These are phyloP conservation scores for Dalechampia spathulata DNA, from an alignment of 441 rosid species.

Conservation along the genomic window DNA sequence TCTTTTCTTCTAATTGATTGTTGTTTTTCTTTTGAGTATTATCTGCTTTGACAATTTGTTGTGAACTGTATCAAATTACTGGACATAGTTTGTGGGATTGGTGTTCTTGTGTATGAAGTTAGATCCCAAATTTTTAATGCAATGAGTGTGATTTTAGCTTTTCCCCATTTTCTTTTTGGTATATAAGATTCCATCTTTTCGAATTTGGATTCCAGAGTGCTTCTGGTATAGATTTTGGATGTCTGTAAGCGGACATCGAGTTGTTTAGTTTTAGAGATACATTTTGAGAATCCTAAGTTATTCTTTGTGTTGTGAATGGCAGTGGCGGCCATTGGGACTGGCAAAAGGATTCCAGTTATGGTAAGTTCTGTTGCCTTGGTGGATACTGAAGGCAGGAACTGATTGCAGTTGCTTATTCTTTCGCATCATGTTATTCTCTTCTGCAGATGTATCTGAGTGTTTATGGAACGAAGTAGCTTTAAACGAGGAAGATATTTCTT, in stretches of 20 bases:
- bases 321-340: constrained; percentile 42
- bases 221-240: not conserved
- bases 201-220: not conserved
- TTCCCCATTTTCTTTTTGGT: not conserved
- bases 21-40: no score
- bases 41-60: no score
- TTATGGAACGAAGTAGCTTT: constrained; percentile 35
- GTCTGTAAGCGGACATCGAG: not conserved
- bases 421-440: constrained; percentile 1
- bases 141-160: constrained; percentile 3
- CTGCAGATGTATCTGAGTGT: constrained; percentile 30
- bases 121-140: constrained; percentile 4
- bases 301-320: constrained; percentile 16
- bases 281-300: not conserved
- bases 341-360: constrained; percentile 37
- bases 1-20: no score
- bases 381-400: not conserved
- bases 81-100: no score
- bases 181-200: not conserved
- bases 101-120: no score
- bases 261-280: not conserved
- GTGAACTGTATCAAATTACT: no score
- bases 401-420: not conserved
- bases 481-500: constrained; percentile 52
- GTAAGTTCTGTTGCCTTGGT: constrained; percentile 29